Conservation (phyloP, 139 green algal species). For the Asterochloris sp. region DNA sequence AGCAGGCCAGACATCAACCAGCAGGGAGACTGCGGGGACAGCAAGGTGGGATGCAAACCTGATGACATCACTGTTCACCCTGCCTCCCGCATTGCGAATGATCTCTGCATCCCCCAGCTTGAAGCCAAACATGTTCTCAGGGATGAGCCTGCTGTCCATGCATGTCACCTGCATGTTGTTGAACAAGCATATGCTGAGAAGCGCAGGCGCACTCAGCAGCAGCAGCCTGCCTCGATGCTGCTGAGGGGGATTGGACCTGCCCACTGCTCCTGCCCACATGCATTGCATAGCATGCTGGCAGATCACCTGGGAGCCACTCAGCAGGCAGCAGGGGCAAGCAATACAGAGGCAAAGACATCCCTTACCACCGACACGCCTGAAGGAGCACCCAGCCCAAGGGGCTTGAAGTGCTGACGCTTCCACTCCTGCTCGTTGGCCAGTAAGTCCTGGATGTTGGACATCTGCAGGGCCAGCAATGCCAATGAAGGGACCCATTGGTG, state of each 20-base stretch:
- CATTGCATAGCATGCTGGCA: too few species aligned
- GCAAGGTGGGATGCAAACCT: background rate
- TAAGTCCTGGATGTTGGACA: too few species aligned
- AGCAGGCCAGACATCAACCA: background rate
- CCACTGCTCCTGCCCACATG: too few species aligned
- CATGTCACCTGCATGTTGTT: background rate
- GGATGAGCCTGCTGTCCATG: background rate
- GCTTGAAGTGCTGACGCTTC: too few species aligned
- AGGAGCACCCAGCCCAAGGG: too few species aligned
- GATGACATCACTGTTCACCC: conserved; percentile 13
- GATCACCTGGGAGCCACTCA: too few species aligned
- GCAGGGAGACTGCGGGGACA: background rate
- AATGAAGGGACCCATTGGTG: too few species aligned
- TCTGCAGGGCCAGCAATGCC: too few species aligned
- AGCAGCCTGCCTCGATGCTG: background rate
- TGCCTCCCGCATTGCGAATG: conserved; percentile 15
- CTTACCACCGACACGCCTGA: too few species aligned
- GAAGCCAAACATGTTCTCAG: conserved; percentile 8
- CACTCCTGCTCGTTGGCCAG: too few species aligned
- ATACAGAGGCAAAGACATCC: background rate
- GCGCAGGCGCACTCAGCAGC: background rate
- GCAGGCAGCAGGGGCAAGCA: background rate
- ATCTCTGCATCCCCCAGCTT: conserved; percentile 16
- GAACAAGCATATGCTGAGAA: background rate
- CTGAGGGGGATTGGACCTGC: too few species aligned